Evolutionary conservation across 2,329 filamentous ascomycete genomes (phyloP).

Genomic region (Esteya vermicola): DNA sequence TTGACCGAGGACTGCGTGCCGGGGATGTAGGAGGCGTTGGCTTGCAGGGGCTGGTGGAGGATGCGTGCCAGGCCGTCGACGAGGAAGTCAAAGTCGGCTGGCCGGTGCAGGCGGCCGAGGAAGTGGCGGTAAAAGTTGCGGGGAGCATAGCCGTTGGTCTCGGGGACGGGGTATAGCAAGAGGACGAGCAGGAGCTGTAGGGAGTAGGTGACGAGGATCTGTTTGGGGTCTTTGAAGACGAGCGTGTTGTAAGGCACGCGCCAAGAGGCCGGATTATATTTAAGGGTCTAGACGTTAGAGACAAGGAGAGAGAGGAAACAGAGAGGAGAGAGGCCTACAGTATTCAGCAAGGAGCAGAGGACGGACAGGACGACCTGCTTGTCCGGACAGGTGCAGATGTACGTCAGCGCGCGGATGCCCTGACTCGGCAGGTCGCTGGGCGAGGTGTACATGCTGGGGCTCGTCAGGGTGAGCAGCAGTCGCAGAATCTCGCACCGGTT

Average conservation of each 20-base stretch:
- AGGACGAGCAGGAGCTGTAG: constrained; percentile 80
- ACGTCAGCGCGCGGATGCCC: constrained; percentile 73
- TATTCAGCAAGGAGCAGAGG: constrained; percentile 87
- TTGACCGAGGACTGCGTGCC: constrained; percentile 67
- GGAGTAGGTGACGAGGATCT: constrained; percentile 81
- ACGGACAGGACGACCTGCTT: constrained; percentile 85
- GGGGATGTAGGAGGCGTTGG: constrained; percentile 76
- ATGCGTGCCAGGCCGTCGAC: constrained; percentile 89
- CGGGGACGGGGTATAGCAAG: constrained; percentile 76
- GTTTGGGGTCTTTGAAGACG: constrained; percentile 80
- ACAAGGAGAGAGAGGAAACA: background rate
- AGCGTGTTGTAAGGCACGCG: constrained; percentile 86
- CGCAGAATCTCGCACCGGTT: constrained; percentile 85
- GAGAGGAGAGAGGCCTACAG: constrained; percentile 37
- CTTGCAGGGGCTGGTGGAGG: constrained; percentile 81
- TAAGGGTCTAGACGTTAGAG: constrained; percentile 50
- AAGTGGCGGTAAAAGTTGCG: constrained; percentile 88
- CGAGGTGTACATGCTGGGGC: constrained; percentile 88
- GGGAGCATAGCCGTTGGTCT: constrained; percentile 21
- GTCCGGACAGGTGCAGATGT: constrained; percentile 74
- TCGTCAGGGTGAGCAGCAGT: constrained; percentile 69
- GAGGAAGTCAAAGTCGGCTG: constrained; percentile 95
- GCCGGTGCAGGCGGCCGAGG: constrained; percentile 74
- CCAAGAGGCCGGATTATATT: constrained; percentile 93
- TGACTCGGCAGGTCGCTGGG: constrained; percentile 65